Base-by-base conservation (phyloP, 1,284 basidiomycete genomes). In the Leccinum fuscescens region DNA sequence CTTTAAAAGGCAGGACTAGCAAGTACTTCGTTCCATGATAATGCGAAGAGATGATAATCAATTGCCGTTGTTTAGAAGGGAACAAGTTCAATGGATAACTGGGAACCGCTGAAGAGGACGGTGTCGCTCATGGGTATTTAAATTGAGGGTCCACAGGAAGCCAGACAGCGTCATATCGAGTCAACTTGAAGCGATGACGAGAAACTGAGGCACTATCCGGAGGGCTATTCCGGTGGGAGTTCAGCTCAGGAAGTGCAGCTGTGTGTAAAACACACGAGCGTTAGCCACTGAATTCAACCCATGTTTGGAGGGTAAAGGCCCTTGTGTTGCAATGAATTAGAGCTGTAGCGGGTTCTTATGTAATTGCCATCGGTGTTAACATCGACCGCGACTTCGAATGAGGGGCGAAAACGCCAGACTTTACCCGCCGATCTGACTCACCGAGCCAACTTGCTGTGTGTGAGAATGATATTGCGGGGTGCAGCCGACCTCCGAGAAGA, bases 371-470 rank as follows among this genome's bases (percentile, higher is more conserved):
- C 66, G 69, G 69, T 60, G 57, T 44, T 56, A 54, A 31, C 54
- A 50, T 62, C 61, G 35, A 57, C 62, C 72, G 69, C 50, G 35
- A 61, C 53, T 62, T 68, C 56, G 44, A 69, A 54, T 15, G 60
- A 55, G 55, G 46, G 55, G 42, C 50, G 11, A 59, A 68, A 69
- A 68, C 69, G 70, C 72, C 70, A 54, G 63, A 71, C 54, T 69
- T 68, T 62, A 20, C 51, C n/a, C 54, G 59, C 70, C 70, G 70
- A 70, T 54, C 49, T 69, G 71, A 73, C 70, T 71, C 68, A 61
- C 61, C 56, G 42, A 49, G 62, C 62, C 69, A 72, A 69, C 54
- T 29, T 54, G 70, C 72, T 73, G 70, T 73, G 70, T 73, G 71
- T 71, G 72, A 64, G 72, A 70, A 69, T 55, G 56, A 53, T 22